Evolutionary conservation across 2,329 filamentous ascomycete genomes (phyloP), one percentile per base, ranked within the genome.

Genomic region (Hansfordia pulvinata): DNA sequence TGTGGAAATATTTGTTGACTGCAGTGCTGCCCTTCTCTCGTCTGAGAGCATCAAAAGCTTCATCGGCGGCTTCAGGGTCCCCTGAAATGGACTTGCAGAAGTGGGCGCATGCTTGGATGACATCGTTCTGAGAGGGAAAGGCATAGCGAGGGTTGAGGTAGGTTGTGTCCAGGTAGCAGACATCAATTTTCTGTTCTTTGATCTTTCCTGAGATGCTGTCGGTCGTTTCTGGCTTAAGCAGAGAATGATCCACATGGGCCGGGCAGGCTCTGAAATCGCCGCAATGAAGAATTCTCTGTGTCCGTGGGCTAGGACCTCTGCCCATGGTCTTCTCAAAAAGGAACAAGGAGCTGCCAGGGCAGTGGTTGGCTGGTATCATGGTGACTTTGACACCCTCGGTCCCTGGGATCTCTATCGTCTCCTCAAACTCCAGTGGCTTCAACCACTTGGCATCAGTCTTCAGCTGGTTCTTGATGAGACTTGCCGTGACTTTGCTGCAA

Each of bases 341-440:
- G 41, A 92, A 98, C 1, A 98, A 55, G 0, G 88, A 93, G 42
- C 85, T 94, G 1, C 90, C 90, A 0, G 90, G 90, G 40, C 90
- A 98, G 46, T 98, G 90, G 40, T 98, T 98, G 9, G 90, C 90
- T 3, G 83, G 75, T 17, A 98, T 84, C 84, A 96, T 93, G 2
- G 84, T 93, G 20, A 96, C 85, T 8, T 66, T 69, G 5, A 85
- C 86, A 2, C 85, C 85, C 29, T 79, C 69, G 0, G 85, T 93
- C 7, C 71, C 76, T 0, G 84, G 83, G 1, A 98, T 70, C 34
- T 92, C 80, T 5, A 76, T 65, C 27, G 68, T 73, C 41, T 73
- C 62, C 35, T 96, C 86, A 40, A 92, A 98, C 10, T 93, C 81
- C 2, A 98, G 60, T 40, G 79, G 72, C 2, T 90, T 66, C 1